A percentile compares a stretch with the other conserved stretches of the same genome.
phyloP scores from a whole-genome alignment of 2,329 filamentous ascomycete species.

The Davidsoniella eucalypti region DNA sequence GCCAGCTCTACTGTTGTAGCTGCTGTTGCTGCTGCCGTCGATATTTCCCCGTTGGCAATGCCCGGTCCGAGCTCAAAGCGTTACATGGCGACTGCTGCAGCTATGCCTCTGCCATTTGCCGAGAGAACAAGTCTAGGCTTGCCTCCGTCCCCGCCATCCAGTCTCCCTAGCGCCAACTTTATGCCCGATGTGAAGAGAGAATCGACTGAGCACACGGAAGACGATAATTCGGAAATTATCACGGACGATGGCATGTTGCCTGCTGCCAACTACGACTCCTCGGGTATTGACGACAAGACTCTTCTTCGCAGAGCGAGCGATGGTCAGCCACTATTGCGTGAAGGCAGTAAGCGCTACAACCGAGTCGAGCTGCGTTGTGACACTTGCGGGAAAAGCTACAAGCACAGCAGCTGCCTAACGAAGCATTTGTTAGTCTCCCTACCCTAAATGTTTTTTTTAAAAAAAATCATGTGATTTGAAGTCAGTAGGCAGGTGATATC shows the following conservation, averaged over 20 bases:
- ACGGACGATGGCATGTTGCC: constrained; percentile 29
- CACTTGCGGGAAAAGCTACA: constrained; percentile 98
- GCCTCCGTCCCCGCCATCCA: constrained; percentile 41
- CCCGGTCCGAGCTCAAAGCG: constrained; percentile 10
- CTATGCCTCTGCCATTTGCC: not conserved
- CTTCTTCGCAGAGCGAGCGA: constrained; percentile 58
- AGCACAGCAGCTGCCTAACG: constrained; percentile 99
- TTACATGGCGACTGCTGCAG: constrained; percentile 3
- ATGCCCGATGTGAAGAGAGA: constrained; percentile 33
- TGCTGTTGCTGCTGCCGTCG: constrained; percentile 32
- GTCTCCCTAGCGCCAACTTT: constrained; percentile 44
- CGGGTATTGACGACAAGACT: constrained; percentile 28
- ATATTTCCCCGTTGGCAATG: constrained; percentile 24
- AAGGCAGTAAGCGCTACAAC: constrained; percentile 66
- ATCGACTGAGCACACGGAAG: constrained; percentile 33
- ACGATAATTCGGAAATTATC: constrained; percentile 45
- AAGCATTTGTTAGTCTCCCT: constrained; percentile 96
- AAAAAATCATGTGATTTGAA: not conserved
- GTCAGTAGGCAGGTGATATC: not conserved
- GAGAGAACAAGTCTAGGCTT: not conserved
- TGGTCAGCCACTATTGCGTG: constrained; percentile 65
- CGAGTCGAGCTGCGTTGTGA: constrained; percentile 84
- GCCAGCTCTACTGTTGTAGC: constrained; percentile 3
- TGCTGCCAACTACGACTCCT: not conserved
- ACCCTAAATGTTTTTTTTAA: constrained; percentile 18